phyloP scores from a whole-genome alignment of 148 eudicot genomes.

The Beta vulgaris region DNA sequence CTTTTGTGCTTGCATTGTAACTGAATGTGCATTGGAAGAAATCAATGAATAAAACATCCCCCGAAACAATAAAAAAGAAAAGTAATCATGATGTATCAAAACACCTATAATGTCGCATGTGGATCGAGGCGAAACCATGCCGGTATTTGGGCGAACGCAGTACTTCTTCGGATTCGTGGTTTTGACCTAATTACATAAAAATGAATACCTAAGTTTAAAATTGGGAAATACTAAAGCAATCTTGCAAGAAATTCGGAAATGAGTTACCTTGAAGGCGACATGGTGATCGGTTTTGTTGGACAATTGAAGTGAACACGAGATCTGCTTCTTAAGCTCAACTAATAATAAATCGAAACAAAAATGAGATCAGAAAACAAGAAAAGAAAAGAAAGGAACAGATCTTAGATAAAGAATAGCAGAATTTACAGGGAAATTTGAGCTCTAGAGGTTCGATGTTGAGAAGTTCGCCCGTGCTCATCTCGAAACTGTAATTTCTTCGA shows the following conservation, averaged over 20 bases:
- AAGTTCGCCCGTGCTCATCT: constrained; percentile 74
- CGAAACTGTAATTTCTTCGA: constrained; percentile 4
- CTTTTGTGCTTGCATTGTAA: constrained; percentile 91
- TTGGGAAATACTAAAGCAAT: too few relatives aligned
- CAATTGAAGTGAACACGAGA: constrained; percentile 67
- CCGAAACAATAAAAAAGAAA: neutral
- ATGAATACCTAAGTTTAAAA: neutral
- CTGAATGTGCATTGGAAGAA: constrained; percentile 26
- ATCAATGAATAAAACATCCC: neutral
- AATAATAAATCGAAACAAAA: too few relatives aligned
- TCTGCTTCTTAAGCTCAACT: constrained; percentile 98
- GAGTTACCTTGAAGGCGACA: constrained; percentile 86
- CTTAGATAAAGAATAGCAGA: neutral
- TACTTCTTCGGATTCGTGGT: constrained; percentile 90
- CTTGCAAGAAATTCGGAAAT: too few relatives aligned
- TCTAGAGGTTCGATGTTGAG: constrained; percentile 78
- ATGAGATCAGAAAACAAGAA: constrained; percentile 24
- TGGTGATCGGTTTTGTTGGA: constrained; percentile 61
- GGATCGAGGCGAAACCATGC: constrained; percentile 64
- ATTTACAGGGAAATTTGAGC: constrained; percentile 69
- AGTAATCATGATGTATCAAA: too few relatives aligned
- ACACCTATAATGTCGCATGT: constrained; percentile 63
- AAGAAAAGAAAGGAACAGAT: constrained; percentile 5
- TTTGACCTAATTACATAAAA: constrained; percentile 41
- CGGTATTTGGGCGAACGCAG: constrained; percentile 80